Conservation (phyloP, 2,329 filamentous ascomycete species). For the Claviceps cyperi region DNA sequence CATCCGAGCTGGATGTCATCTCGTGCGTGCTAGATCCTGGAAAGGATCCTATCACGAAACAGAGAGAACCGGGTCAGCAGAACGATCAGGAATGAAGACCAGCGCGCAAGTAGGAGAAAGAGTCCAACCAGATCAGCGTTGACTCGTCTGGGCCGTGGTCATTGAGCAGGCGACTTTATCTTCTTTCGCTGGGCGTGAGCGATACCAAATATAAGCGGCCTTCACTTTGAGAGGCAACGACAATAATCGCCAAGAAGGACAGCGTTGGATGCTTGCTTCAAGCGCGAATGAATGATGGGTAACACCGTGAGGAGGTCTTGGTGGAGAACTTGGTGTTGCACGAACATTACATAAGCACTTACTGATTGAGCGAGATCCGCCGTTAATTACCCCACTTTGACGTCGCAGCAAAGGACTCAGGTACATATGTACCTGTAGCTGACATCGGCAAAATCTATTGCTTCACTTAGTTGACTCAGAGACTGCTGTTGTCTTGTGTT, state of each 20-base stretch:
- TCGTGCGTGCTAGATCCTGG: constrained; percentile 9
- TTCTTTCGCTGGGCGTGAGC: constrained; percentile 2
- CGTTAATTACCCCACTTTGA: neutral
- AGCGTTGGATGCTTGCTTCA: neutral
- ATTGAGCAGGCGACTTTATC: constrained; percentile 4
- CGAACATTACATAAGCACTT: constrained; percentile 2
- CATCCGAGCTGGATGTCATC: constrained; percentile 53
- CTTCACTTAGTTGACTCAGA: too few species aligned
- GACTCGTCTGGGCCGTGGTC: constrained; percentile 21
- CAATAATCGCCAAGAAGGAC: neutral
- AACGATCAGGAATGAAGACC: constrained; percentile 14
- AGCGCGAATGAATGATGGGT: neutral
- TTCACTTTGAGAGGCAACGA: neutral
- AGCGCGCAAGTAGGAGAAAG: constrained; percentile 20
- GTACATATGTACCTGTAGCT: too few species aligned
- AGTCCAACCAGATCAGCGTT: constrained; percentile 29
- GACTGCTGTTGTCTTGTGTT: too few species aligned
- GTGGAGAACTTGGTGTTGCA: neutral
- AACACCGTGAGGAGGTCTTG: neutral
- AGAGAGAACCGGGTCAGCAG: constrained; percentile 20
- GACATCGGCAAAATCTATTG: too few species aligned
- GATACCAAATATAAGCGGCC: neutral
- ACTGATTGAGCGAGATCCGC: too few species aligned
- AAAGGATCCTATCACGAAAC: constrained; percentile 4
- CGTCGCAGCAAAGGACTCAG: too few species aligned